Evolutionary conservation across 2,329 filamentous ascomycete species (phyloP).

Genomic region (Rhynchosporium graminicola): DNA sequence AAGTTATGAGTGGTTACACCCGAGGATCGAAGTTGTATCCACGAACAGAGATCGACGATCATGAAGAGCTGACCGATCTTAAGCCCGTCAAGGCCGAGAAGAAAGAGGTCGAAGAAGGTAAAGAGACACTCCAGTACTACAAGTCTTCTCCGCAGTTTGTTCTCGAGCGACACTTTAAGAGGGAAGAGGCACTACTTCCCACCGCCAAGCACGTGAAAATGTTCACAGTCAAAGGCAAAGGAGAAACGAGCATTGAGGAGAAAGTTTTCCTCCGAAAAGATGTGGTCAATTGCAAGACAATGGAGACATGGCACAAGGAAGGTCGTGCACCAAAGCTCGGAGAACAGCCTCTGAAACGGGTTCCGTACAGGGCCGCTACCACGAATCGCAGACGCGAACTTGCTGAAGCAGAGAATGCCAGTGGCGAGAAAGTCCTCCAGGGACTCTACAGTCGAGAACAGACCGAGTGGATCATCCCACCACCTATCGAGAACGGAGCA

Average conservation of each 20-base stretch:
- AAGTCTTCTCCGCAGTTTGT: slow-evolving; percentile 85
- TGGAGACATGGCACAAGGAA: slow-evolving; percentile 98
- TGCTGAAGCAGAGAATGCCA: slow-evolving; percentile 74
- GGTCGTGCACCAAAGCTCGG: slow-evolving; percentile 74
- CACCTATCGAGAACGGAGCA: slow-evolving; percentile 77
- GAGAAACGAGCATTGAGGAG: slow-evolving; percentile 70
- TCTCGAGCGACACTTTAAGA: slow-evolving; percentile 80
- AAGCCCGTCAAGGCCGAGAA: slow-evolving; percentile 71
- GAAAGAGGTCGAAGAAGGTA: slow-evolving; percentile 71
- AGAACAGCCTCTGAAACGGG: slow-evolving; percentile 76
- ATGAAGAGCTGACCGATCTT: slow-evolving; percentile 78
- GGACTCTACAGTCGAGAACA: slow-evolving; percentile 82
- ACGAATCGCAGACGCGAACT: slow-evolving; percentile 84
- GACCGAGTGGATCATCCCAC: slow-evolving; percentile 93
- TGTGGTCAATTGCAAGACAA: slow-evolving; percentile 82
- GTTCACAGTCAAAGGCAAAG: slow-evolving; percentile 76
- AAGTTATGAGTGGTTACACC: slow-evolving; percentile 72
- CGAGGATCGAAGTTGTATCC: slow-evolving; percentile 52
- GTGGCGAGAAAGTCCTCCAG: slow-evolving; percentile 81
- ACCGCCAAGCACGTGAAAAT: slow-evolving; percentile 68
- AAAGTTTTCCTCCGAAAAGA: slow-evolving; percentile 80
- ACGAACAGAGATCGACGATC: slow-evolving; percentile 71
- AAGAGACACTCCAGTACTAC: slow-evolving; percentile 84
- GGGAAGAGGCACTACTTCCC: slow-evolving; percentile 83
- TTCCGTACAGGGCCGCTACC: slow-evolving; percentile 89